Conservation (phyloP, 1,284 basidiomycete genomes). For the Salmacisia buchloeana region DNA sequence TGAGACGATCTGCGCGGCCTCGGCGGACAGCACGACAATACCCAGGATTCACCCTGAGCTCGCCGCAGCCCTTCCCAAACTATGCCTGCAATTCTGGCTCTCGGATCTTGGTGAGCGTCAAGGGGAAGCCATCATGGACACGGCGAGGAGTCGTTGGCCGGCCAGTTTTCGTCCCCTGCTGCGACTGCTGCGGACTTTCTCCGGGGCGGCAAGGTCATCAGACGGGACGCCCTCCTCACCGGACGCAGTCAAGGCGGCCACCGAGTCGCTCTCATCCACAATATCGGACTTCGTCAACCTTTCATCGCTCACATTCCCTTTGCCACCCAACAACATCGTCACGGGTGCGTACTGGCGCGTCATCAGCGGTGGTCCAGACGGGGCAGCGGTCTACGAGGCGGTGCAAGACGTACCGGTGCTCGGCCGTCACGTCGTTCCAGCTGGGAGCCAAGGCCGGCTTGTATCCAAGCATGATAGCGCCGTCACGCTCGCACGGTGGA, state of each 20-base stretch:
- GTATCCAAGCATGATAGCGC: conserved; percentile 62
- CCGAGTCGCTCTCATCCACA: background rate
- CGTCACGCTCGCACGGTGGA: conserved; percentile 70
- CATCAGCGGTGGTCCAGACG: conserved; percentile 62
- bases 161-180: conserved; percentile 67
- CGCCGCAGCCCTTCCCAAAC: conserved; percentile 61
- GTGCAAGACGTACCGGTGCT: conserved; percentile 66
- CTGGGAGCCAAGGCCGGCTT: conserved; percentile 64
- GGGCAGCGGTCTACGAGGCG: conserved; percentile 63
- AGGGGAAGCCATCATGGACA: conserved; percentile 66
- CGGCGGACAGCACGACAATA: no score
- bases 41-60: background rate
- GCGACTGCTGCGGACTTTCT: conserved; percentile 69
- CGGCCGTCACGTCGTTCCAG: conserved; percentile 64
- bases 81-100: conserved; percentile 73
- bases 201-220: conserved; percentile 52
- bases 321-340: conserved; percentile 57
- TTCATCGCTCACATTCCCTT: conserved; percentile 68
- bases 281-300: conserved; percentile 62
- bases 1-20: conserved; percentile 67
- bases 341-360: conserved; percentile 61
- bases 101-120: conserved; percentile 61
- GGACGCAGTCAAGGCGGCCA: background rate
- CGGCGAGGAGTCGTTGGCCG: conserved; percentile 72
- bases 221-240: background rate